Evolutionary conservation across 1,284 basidiomycete species (phyloP).

Genomic region (Marasmius fiardii): DNA sequence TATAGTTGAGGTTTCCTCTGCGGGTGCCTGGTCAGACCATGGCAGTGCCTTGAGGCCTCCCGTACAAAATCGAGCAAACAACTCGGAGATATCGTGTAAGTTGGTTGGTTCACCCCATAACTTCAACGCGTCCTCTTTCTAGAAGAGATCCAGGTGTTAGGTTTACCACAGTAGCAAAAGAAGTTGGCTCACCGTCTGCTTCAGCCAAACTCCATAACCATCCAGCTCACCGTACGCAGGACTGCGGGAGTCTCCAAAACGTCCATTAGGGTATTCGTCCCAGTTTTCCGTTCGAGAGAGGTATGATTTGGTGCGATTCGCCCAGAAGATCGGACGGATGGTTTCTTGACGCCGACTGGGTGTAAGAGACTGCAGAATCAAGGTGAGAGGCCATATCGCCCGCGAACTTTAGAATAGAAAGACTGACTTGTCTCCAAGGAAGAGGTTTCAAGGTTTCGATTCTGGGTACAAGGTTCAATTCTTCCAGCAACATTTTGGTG

Average conservation of each 20-base stretch:
- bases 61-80: slow-evolving; percentile 84
- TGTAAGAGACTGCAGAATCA: slow-evolving; percentile 67
- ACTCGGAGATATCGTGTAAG: slow-evolving; percentile 59
- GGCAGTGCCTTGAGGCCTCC: slow-evolving; percentile 77
- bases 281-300: slow-evolving; percentile 92
- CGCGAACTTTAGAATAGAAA: not conserved
- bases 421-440: slow-evolving; percentile 84
- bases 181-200: slow-evolving; percentile 62
- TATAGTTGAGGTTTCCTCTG: slow-evolving; percentile 86
- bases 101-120: slow-evolving; percentile 86
- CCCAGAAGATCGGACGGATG: slow-evolving; percentile 96
- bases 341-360: slow-evolving; percentile 84
- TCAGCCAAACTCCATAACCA: slow-evolving; percentile 87
- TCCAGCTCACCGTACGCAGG: slow-evolving; percentile 98
- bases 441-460: slow-evolving; percentile 87
- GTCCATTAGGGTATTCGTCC: slow-evolving; percentile 99
- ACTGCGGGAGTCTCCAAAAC: slow-evolving; percentile 95
- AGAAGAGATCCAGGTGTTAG: slow-evolving; percentile 14
- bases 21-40: slow-evolving; percentile 92
- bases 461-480: slow-evolving; percentile 81
- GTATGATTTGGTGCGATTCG: slow-evolving; percentile 90
- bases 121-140: slow-evolving; percentile 82
- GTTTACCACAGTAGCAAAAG: not conserved
- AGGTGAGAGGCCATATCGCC: slow-evolving; percentile 3
- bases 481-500: slow-evolving; percentile 88